phyloP scores from a whole-genome alignment of 2,329 filamentous ascomycete genomes.

The Aureobasidium leucospermi region DNA sequence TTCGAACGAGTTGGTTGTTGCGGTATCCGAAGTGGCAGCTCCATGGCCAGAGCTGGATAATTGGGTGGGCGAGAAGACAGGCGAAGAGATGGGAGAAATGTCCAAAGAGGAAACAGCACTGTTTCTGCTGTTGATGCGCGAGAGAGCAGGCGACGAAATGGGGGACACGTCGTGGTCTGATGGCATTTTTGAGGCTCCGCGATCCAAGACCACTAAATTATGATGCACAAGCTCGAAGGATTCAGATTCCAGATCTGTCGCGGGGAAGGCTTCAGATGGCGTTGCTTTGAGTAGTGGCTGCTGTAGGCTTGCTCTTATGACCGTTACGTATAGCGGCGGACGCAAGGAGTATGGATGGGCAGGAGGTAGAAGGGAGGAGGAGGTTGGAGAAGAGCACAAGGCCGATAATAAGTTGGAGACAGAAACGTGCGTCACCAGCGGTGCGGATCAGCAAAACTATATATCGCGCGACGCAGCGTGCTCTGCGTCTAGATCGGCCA shows the following conservation, averaged over 20 bases:
- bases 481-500: constrained; percentile 9
- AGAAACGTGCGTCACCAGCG: constrained; percentile 9
- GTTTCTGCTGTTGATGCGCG: constrained; percentile 7
- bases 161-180: constrained; percentile 11
- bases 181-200: constrained; percentile 2
- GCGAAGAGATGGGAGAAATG: constrained; percentile 1
- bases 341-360: neutral
- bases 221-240: constrained; percentile 8
- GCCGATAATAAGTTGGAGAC: constrained; percentile 11
- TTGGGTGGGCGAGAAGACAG: constrained; percentile 10
- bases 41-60: neutral
- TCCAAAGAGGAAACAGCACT: constrained; percentile 12
- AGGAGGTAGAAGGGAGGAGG: neutral
- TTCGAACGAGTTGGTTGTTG: neutral
- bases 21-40: constrained; percentile 2
- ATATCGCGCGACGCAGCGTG: neutral
- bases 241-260: constrained; percentile 3
- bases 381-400: constrained; percentile 6
- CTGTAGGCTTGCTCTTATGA: neutral
- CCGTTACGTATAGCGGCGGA: neutral
- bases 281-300: neutral
- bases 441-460: constrained; percentile 1
- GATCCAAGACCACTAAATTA: constrained; percentile 3
- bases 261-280: neutral
- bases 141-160: constrained; percentile 10